Conservation (phyloP, 2,329 filamentous ascomycete genomes). For the Hypoxylon sp. region DNA sequence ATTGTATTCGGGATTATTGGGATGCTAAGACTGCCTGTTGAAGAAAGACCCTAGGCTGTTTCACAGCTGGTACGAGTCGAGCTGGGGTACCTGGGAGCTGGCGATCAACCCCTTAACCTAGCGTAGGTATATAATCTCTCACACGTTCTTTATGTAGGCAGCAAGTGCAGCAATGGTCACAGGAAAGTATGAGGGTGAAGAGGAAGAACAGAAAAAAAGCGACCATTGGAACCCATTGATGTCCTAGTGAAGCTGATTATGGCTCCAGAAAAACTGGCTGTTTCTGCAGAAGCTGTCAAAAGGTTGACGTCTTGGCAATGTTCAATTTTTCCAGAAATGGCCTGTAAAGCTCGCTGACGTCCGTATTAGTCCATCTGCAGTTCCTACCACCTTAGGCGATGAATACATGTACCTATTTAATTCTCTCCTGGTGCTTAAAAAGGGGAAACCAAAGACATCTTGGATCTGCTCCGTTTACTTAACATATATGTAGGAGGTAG, state of each 20-base stretch:
- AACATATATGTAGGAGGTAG: no score
- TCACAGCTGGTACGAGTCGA: conserved; percentile 14
- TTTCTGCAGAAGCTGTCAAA: background rate
- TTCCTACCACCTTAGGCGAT: background rate
- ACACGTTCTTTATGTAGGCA: background rate
- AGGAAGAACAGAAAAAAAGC: no score
- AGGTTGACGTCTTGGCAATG: conserved; percentile 1
- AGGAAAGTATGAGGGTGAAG: background rate
- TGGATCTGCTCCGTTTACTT: background rate
- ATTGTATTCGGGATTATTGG: conserved; percentile 1
- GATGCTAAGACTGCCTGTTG: conserved; percentile 23
- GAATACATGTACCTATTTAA: conserved; percentile 10
- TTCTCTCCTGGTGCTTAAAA: conserved; percentile 7
- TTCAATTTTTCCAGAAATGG: background rate
- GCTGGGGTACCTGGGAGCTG: background rate
- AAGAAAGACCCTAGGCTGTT: conserved; percentile 20
- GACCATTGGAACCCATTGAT: background rate
- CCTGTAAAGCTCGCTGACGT: background rate
- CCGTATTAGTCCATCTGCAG: background rate
- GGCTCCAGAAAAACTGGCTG: background rate
- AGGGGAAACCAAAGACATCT: background rate
- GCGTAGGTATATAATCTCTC: background rate
- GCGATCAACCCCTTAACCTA: conserved; percentile 1
- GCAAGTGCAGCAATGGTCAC: conserved; percentile 1
- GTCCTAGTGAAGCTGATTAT: background rate